Percentiles rank a stretch among this genome's conserved stretches.
These are phyloP conservation scores for Senna tora DNA, from an alignment of 306 rosid species.

Conservation along the genomic window DNA sequence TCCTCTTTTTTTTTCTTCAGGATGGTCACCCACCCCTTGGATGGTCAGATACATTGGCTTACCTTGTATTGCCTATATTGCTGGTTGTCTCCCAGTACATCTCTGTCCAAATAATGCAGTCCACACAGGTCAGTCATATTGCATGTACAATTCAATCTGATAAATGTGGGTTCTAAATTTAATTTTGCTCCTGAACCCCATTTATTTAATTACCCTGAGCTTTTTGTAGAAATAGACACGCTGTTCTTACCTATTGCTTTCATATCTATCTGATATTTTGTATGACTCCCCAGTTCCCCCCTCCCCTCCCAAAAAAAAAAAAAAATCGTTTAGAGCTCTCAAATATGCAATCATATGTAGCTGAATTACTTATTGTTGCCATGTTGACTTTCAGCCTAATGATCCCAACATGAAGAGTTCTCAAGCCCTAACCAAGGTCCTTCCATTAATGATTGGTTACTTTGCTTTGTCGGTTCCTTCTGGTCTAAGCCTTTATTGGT, in stretches of 20 bases:
- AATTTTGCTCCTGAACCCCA: constrained; percentile 28
- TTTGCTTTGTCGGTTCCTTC: constrained; percentile 99
- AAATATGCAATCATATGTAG: neutral
- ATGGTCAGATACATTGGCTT: constrained; percentile 97
- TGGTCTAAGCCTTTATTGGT: constrained; percentile 99
- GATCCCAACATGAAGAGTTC: constrained; percentile 95
- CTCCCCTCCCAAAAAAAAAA: neutral
- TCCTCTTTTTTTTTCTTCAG: constrained; percentile 45
- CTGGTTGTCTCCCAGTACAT: constrained; percentile 83
- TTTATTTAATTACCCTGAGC: neutral
- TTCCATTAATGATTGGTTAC: constrained; percentile 94
- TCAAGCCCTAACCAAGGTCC: constrained; percentile 75
- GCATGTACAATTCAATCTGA: constrained; percentile 26
- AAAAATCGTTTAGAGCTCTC: neutral
- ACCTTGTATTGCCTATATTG: constrained; percentile 89
- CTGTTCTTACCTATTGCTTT: neutral
- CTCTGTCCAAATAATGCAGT: constrained; percentile 95
- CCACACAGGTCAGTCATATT: constrained; percentile 81
- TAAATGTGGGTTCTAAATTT: constrained; percentile 25
- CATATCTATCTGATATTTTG: constrained; percentile 23
- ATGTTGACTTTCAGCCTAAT: constrained; percentile 58
- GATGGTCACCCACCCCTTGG: constrained; percentile 99
- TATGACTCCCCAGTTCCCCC: constrained; percentile 1
- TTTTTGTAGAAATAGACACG: constrained; percentile 31
- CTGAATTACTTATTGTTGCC: neutral